Evolutionary conservation across 2,329 filamentous ascomycete genomes (phyloP).

Genomic region (Calonectria pteridis): DNA sequence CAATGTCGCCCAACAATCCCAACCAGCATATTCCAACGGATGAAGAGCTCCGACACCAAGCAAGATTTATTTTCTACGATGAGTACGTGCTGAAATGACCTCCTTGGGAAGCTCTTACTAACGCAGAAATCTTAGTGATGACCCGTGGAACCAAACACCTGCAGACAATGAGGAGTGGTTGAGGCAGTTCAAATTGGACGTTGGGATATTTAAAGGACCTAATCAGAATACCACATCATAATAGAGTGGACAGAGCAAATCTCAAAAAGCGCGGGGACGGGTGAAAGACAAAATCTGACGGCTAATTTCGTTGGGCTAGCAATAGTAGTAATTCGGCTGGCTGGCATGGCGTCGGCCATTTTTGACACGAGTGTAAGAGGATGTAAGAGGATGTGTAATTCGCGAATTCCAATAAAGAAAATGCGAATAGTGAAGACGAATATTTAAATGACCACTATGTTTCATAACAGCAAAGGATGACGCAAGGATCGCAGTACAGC

Average conservation of each 20-base stretch:
- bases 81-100: neutral
- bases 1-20: slow-evolving; percentile 32
- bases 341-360: neutral
- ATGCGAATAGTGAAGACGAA: neutral
- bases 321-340: neutral
- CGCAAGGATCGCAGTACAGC: no score
- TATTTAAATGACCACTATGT: neutral
- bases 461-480: neutral
- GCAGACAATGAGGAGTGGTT: slow-evolving; percentile 40
- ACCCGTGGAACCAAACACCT: slow-evolving; percentile 37
- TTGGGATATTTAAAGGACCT: slow-evolving; percentile 25
- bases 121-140: neutral
- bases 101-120: neutral
- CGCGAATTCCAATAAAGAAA: neutral
- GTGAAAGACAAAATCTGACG: neutral
- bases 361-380: neutral
- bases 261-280: neutral
- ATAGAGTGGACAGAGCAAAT: slow-evolving; percentile 1
- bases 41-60: slow-evolving; percentile 29
- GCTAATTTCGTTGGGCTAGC: neutral
- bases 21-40: slow-evolving; percentile 30
- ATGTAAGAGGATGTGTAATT: neutral
- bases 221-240: neutral
- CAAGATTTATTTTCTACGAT: slow-evolving; percentile 25
- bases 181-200: slow-evolving; percentile 37